Evolutionary conservation across 225 moss, liverwort and hornwort species (phyloP).

Genomic region (Neckera pumila): DNA sequence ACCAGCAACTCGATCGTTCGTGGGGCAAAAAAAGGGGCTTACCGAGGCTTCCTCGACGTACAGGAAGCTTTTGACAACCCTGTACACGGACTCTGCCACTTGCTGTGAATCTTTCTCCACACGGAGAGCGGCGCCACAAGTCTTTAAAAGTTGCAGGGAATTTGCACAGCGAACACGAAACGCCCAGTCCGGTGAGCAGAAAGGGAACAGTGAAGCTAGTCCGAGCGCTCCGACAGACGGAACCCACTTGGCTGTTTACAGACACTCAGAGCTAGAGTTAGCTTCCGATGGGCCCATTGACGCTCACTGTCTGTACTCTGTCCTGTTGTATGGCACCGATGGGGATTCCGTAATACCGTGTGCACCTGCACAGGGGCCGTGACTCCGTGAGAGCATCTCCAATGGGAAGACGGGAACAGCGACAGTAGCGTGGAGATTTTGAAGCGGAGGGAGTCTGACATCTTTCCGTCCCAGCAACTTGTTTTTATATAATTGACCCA

Average conservation of each 20-base stretch:
- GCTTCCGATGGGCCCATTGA: not conserved
- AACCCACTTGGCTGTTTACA: not conserved
- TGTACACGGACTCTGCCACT: not conserved
- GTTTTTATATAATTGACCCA: too few species aligned
- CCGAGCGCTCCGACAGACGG: not conserved
- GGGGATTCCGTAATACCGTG: too few species aligned
- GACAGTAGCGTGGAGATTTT: too few species aligned
- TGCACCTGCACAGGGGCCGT: too few species aligned
- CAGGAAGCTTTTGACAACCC: not conserved
- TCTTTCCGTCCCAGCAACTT: too few species aligned
- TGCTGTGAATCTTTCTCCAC: not conserved
- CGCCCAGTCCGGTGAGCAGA: too few species aligned
- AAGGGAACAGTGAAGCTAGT: too few species aligned
- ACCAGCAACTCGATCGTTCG: not conserved
- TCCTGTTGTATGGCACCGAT: not conserved
- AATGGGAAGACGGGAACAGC: too few species aligned
- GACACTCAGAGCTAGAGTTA: not conserved
- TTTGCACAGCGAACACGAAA: not conserved
- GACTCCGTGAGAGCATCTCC: too few species aligned
- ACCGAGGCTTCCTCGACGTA: not conserved
- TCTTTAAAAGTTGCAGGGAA: not conserved
- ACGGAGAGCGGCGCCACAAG: not conserved
- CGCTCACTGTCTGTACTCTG: not conserved
- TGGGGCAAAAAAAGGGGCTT: not conserved
- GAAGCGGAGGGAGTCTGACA: too few species aligned